Base-by-base conservation (phyloP, 2,329 filamentous ascomycete species). In the Aureobasidium lini region DNA sequence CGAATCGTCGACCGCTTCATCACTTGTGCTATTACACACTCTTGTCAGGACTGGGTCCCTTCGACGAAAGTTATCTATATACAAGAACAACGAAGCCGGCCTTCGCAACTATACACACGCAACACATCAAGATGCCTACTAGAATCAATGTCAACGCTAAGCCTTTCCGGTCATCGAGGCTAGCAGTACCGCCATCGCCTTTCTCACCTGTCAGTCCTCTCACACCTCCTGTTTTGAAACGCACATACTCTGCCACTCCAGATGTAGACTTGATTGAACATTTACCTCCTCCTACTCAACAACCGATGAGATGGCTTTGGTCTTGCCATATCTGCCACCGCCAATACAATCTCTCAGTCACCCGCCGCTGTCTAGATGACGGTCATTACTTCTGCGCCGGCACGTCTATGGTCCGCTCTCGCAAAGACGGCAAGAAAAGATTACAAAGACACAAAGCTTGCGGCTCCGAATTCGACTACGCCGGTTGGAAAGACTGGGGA, bases 381-480 rank as follows among this genome's bases (percentile, higher is more conserved):
- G 80, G 80, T 1, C 80, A 83, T 66, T 69, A 71, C 61, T 82
- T 81, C 71, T 83, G 80, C 70, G 70, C 77, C 3, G 79, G 80
- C 62, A 74, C 66, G 1, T 69, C 70, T 0, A 64, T 74, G 16
- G 74, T 73, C 34, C 61, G 61, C 6, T 71, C 69, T 63, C 70
- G 72, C 34, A 64, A 48, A 29, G 67, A 42, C 61, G 65, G 66
- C 11, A 69, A 66, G 39, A 67, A 66, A 49, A 65, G 61, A 4
- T 61, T 67, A 11, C 65, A 69, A 46, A 67, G 69, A 44, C 72
- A 75, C 46, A 67, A 70, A 40, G 75, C 77, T 6, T 83, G 80
- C 62, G 68, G 68, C 0, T 76, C 73, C 42, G 77, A 81, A 57
- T 82, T 83, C 59, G 80, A 83, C 65, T 82, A 81, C 58, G 61